Conservation (phyloP, 2,329 filamentous ascomycete genomes). For the Scedosporium boydii region DNA sequence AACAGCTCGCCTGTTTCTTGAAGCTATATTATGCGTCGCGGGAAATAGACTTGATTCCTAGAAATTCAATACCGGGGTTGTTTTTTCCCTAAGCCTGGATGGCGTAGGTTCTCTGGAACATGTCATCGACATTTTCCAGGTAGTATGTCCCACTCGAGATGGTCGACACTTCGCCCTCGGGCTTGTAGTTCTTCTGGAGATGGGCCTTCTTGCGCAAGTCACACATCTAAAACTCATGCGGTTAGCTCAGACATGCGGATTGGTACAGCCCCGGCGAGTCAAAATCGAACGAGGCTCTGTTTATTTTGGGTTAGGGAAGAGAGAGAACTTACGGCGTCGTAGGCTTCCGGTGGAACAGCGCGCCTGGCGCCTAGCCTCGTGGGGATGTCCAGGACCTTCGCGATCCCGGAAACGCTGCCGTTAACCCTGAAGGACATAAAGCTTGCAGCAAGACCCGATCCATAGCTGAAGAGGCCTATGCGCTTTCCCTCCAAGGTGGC, state of each 20-base stretch:
- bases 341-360: slow-evolving; percentile 59
- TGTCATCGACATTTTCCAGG: slow-evolving; percentile 70
- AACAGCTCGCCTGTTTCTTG: neutral
- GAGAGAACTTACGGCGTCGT: slow-evolving; percentile 54
- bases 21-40: too few species aligned
- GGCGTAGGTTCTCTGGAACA: slow-evolving; percentile 74
- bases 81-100: slow-evolving; percentile 53
- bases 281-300: too few species aligned
- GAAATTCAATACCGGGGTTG: too few species aligned
- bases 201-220: slow-evolving; percentile 74
- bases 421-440: slow-evolving; percentile 66
- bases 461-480: slow-evolving; percentile 70
- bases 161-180: slow-evolving; percentile 57
- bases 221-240: slow-evolving; percentile 51
- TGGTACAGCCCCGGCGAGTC: too few species aligned
- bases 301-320: too few species aligned
- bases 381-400: slow-evolving; percentile 60
- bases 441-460: slow-evolving; percentile 62
- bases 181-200: slow-evolving; percentile 69
- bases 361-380: slow-evolving; percentile 57
- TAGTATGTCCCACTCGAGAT: slow-evolving; percentile 65
- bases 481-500: slow-evolving; percentile 61
- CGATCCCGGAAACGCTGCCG: slow-evolving; percentile 59
- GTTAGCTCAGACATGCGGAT: neutral
- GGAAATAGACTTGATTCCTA: too few species aligned